A percentile compares a stretch with the other conserved stretches of the same genome.
phyloP scores from a whole-genome alignment of 1,284 basidiomycete species.

The Sporisorium graminicola region DNA sequence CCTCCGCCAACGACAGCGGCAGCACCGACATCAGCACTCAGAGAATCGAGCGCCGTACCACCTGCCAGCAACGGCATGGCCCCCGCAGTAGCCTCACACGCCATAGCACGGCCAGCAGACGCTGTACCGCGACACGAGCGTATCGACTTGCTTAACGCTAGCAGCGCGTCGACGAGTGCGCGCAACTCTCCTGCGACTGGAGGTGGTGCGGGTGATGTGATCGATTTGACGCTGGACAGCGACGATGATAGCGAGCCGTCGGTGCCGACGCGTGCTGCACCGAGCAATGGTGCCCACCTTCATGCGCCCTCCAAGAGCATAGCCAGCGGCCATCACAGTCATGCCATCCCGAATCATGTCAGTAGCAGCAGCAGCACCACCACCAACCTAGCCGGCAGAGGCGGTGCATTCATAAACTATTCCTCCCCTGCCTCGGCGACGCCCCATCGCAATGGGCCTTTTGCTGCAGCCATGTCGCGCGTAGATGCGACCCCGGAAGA shows the following conservation, averaged over 20 bases:
- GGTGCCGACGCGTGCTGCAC: constrained; percentile 21
- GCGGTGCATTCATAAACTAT: constrained; percentile 15
- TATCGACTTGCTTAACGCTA: constrained; percentile 26
- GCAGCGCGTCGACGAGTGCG: constrained; percentile 29
- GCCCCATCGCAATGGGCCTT: constrained; percentile 19
- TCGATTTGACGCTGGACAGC: constrained; percentile 53
- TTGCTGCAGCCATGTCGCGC: constrained; percentile 19
- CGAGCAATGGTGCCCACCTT: constrained; percentile 11
- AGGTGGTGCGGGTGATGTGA: constrained; percentile 32
- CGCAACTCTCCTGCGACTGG: constrained; percentile 22
- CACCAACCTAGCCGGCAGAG: neutral
- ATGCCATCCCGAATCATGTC: neutral
- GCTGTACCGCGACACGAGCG: constrained; percentile 21
- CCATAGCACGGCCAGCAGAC: constrained; percentile 1
- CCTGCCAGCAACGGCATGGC: constrained; percentile 8
- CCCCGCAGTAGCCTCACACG: neutral
- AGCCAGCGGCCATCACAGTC: constrained; percentile 1
- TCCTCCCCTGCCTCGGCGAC: constrained; percentile 11
- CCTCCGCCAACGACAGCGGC: constrained; percentile 16
- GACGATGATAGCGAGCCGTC: constrained; percentile 41
- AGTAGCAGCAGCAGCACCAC: neutral
- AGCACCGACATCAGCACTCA: constrained; percentile 5
- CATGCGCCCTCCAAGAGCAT: neutral
- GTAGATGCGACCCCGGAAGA: constrained; percentile 42
- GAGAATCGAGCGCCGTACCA: neutral